Conservation (phyloP, 23 red algal genomes). For the Porphyridium purpureum region DNA sequence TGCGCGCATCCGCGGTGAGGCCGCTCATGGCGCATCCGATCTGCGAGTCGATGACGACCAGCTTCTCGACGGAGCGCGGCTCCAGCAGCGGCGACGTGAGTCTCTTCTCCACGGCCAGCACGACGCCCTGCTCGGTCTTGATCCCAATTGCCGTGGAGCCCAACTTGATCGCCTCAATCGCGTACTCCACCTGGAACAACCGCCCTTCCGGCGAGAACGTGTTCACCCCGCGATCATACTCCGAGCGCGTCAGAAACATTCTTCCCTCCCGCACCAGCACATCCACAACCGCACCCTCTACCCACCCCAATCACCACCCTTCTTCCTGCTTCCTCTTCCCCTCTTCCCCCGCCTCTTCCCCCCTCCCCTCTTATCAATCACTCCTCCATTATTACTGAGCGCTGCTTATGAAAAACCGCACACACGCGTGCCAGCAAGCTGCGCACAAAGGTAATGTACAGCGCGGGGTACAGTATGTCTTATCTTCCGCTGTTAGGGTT, state of each 20-base stretch:
- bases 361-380: too few species aligned
- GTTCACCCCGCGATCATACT: constrained; percentile 98
- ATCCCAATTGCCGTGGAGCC: constrained; percentile 89
- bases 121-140: constrained; percentile 57
- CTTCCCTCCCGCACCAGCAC: background rate
- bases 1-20: constrained; percentile 77
- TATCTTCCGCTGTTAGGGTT: too few species aligned
- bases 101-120: constrained; percentile 89
- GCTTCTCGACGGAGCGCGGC: constrained; percentile 65
- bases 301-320: too few species aligned
- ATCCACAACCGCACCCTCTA: too few species aligned
- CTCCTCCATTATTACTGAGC: too few species aligned
- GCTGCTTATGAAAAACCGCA: too few species aligned
- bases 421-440: too few species aligned
- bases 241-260: constrained; percentile 93
- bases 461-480: too few species aligned
- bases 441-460: too few species aligned
- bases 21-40: constrained; percentile 77
- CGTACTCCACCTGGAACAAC: constrained; percentile 92
- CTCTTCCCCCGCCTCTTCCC: too few species aligned
- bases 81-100: constrained; percentile 60
- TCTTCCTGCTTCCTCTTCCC: too few species aligned
- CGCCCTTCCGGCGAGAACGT: constrained; percentile 88
- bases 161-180: constrained; percentile 91
- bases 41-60: constrained; percentile 71